A percentile compares a stretch with the other conserved stretches of the same genome.
These are phyloP conservation scores for Elymus sibiricus DNA, from an alignment of 176 grass and related monocot species.

Conservation along the genomic window DNA sequence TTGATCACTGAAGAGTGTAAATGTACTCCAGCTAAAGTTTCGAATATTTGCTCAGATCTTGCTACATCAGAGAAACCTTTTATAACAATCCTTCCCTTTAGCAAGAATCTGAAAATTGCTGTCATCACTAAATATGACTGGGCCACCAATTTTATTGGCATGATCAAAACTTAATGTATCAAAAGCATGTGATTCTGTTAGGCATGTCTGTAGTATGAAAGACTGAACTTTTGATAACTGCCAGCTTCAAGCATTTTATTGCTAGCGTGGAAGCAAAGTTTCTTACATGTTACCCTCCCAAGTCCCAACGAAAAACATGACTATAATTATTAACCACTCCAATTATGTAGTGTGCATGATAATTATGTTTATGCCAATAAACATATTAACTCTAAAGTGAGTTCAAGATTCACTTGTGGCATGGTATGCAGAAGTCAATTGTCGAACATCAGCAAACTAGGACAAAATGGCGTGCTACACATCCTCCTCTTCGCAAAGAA, in stretches of 20 bases:
- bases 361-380: constrained; percentile 3
- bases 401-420: background rate
- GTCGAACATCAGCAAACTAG: background rate
- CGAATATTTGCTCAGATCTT: constrained; percentile 9
- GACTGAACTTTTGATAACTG: background rate
- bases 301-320: background rate
- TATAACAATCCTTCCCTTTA: background rate
- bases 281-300: background rate
- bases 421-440: constrained; percentile 9
- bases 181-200: background rate
- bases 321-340: background rate
- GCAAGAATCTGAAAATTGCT: background rate
- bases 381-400: background rate
- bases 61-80: background rate
- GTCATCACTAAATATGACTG: background rate
- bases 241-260: constrained; percentile 8
- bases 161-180: background rate
- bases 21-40: background rate
- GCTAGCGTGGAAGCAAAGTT: background rate
- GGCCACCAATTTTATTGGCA: background rate
- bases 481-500: background rate
- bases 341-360: background rate
- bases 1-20: background rate
- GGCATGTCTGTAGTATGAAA: background rate
- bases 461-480: background rate